Percentiles rank a stretch among this genome's conserved stretches.
Evolutionary conservation across 2,329 filamentous ascomycete genomes (phyloP).

Genomic region (Penicillium sp.): DNA sequence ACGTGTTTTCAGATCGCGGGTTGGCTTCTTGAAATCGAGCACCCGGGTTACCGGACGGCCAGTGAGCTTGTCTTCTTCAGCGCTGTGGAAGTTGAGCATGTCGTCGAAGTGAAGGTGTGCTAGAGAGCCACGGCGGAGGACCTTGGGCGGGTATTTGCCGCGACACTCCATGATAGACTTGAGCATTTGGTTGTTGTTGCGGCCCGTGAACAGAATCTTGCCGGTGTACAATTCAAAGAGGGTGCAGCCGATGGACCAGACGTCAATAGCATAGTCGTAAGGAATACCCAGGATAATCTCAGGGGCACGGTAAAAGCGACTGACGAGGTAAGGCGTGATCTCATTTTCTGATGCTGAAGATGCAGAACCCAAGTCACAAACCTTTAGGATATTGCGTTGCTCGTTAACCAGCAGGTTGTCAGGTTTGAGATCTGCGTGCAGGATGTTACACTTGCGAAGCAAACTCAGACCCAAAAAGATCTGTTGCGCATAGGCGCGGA

Average conservation of each 20-base stretch:
- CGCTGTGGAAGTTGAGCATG: constrained; percentile 77
- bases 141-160: constrained; percentile 85
- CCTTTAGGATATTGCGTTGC: constrained; percentile 80
- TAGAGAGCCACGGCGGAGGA: constrained; percentile 80
- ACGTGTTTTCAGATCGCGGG: constrained; percentile 78
- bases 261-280: constrained; percentile 91
- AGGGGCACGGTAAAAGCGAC: constrained; percentile 94
- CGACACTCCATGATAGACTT: constrained; percentile 94
- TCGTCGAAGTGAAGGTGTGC: constrained; percentile 82
- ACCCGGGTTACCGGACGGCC: constrained; percentile 67
- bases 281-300: constrained; percentile 97
- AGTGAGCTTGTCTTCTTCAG: constrained; percentile 84
- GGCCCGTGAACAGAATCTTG: constrained; percentile 93
- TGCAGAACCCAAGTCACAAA: constrained; percentile 96
- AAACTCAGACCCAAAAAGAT: constrained; percentile 89
- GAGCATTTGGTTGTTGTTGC: constrained; percentile 98
- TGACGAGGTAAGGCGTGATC: constrained; percentile 92
- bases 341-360: constrained; percentile 89
- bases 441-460: constrained; percentile 87
- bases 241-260: constrained; percentile 98
- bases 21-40: constrained; percentile 65
- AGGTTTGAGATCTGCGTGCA: constrained; percentile 95
- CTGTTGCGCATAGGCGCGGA: constrained; percentile 87
- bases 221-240: constrained; percentile 96
- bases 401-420: constrained; percentile 96